Base-by-base conservation (phyloP, 768 basidiomycete genomes). In the Boletus vermiculosoides region DNA sequence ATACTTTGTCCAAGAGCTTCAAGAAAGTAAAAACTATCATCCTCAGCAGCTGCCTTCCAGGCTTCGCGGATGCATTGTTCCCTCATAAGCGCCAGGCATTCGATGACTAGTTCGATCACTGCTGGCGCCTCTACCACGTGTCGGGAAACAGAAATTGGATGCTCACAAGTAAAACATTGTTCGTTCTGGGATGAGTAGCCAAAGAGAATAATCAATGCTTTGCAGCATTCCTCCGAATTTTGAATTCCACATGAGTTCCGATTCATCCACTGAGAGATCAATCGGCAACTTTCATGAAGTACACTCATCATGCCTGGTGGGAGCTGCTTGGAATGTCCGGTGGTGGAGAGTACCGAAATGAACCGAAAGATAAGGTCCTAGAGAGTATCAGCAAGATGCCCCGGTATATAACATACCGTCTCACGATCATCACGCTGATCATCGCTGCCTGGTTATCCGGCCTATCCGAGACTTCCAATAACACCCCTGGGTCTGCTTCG, bases 361-460 rank as follows among this genome's bases (percentile, higher is more conserved):
- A 70, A 67, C 22, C 72, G 61, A 55, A 62, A 64, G 37, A 68
- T 9, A 2, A 62, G 54, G 45, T 62, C 57, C 63, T 68, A 37
- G n/a, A 52, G 5, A 51, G 45, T 20, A 30, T 70, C 36, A 68
- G 51, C 12, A 22, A 30, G 37, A 50, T 25, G 11, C 11, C 0
- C 20, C 2, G n/a, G 22, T 13, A 10, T 23, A 20, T 40, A 34
- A 6, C 37, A 37, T 50, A 39, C 23, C 22, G 18, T 47, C 67
- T 71, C 56, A 72, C 69, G 13, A 60, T 57, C n/a, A 75, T 64
- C 18, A 73, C 66, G 31, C 64, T 61, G 23, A 70, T 62, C 25
- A 63, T 18, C 23, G 50, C 62, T 9, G 44, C 49, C 45, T 57
- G 50, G 40, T 54, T 40, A n/a, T 22, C 46, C 11, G 50, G 33